Percentiles rank a stretch among this genome's conserved stretches.
These are phyloP conservation scores for Astragalus membranaceus DNA, from an alignment of 306 rosid genomes.

Conservation along the genomic window DNA sequence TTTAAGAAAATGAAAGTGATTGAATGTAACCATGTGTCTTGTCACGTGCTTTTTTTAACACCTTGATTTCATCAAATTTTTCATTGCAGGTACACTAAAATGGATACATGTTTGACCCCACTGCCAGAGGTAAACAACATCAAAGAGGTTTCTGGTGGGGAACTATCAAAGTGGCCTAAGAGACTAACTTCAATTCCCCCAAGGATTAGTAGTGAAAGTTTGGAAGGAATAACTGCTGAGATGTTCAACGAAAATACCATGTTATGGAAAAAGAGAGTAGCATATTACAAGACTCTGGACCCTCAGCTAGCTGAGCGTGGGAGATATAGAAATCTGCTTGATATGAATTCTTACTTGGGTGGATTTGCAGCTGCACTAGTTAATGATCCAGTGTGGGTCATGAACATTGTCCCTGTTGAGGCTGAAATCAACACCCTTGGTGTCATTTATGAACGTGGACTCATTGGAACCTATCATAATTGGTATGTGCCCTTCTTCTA, in stretches of 20 bases:
- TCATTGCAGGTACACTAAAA: slow-evolving; percentile 70
- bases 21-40: too few species aligned
- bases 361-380: slow-evolving; percentile 86
- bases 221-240: slow-evolving; percentile 55
- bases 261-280: slow-evolving; percentile 76
- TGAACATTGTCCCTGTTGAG: slow-evolving; percentile 86
- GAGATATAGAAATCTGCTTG: slow-evolving; percentile 78
- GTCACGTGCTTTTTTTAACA: too few species aligned
- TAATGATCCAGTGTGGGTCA: slow-evolving; percentile 80
- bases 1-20: too few species aligned
- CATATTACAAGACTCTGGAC: slow-evolving; percentile 55
- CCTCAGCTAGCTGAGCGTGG: slow-evolving; percentile 59
- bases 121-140: slow-evolving; percentile 59
- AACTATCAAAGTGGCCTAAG: slow-evolving; percentile 70
- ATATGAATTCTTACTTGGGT: slow-evolving; percentile 83
- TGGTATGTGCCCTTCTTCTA: slow-evolving; percentile 45
- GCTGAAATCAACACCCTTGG: slow-evolving; percentile 76
- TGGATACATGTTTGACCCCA: slow-evolving; percentile 80
- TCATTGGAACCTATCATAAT: slow-evolving; percentile 87
- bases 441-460: slow-evolving; percentile 74
- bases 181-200: slow-evolving; percentile 75
- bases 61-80: neutral
- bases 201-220: slow-evolving; percentile 63
- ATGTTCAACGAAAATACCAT: slow-evolving; percentile 44
- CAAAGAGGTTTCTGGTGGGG: slow-evolving; percentile 63